Evolutionary conservation across 2,329 filamentous ascomycete genomes (phyloP).

Genomic region (Nemania abortiva): DNA sequence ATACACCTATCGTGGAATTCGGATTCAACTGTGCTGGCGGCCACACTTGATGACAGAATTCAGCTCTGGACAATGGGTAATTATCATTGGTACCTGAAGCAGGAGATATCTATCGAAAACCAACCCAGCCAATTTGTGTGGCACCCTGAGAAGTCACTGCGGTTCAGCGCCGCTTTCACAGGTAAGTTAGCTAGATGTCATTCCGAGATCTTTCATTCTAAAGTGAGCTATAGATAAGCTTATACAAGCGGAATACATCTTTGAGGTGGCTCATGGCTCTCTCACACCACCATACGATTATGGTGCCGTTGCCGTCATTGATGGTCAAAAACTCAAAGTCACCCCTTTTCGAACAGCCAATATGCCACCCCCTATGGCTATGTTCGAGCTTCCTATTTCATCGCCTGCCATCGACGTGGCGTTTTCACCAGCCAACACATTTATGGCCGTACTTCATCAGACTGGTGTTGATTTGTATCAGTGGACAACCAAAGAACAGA

Average conservation of each 20-base stretch:
- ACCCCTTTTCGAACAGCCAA: conserved; percentile 88
- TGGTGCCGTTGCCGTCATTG: conserved; percentile 85
- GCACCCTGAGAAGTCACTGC: conserved; percentile 88
- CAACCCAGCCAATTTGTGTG: conserved; percentile 65
- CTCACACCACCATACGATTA: conserved; percentile 78
- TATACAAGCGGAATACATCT: conserved; percentile 74
- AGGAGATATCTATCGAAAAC: conserved; percentile 73
- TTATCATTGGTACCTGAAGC: conserved; percentile 98
- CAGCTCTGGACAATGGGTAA: conserved; percentile 98
- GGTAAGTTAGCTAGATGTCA: conserved; percentile 55
- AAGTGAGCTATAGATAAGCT: conserved; percentile 57
- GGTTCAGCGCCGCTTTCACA: conserved; percentile 68
- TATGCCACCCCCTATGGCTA: conserved; percentile 91
- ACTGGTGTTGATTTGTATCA: conserved; percentile 75
- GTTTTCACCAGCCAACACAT: conserved; percentile 73
- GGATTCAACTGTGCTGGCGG: conserved; percentile 90
- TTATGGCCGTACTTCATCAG: conserved; percentile 79
- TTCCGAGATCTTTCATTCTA: conserved; percentile 33
- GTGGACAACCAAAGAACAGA: conserved; percentile 73
- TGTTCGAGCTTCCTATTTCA: conserved; percentile 76
- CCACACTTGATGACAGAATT: conserved; percentile 78
- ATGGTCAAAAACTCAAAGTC: conserved; percentile 82
- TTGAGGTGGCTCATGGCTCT: conserved; percentile 76
- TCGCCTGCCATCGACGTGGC: conserved; percentile 79
- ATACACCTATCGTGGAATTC: conserved; percentile 87